A percentile compares a stretch with the other conserved stretches of the same genome.
phyloP scores from a whole-genome alignment of 495 filamentous ascomycete species.

The Lichina pygmaea region DNA sequence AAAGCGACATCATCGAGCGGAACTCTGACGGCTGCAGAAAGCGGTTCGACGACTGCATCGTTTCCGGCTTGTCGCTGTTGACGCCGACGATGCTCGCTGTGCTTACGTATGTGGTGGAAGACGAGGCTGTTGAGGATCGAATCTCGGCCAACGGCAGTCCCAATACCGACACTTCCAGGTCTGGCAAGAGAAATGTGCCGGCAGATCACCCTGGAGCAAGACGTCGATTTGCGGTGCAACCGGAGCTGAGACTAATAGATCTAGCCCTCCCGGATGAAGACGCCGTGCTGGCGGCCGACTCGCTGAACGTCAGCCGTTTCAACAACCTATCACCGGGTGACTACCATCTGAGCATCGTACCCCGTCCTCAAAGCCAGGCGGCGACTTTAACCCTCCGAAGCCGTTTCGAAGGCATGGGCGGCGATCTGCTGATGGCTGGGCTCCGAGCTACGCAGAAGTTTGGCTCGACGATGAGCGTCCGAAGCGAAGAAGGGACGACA shows the following conservation, averaged over 20 bases:
- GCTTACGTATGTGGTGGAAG: slow-evolving; percentile 60
- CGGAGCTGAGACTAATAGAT: slow-evolving; percentile 77
- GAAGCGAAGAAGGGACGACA: slow-evolving; percentile 36
- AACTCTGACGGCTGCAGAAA: not conserved
- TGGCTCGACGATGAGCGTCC: slow-evolving; percentile 61
- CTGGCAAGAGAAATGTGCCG: too few species aligned
- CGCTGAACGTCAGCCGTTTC: slow-evolving; percentile 55
- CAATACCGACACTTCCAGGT: not conserved
- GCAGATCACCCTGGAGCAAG: too few species aligned
- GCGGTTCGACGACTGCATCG: slow-evolving; percentile 42
- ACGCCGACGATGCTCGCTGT: slow-evolving; percentile 71
- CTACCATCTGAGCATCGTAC: slow-evolving; percentile 70
- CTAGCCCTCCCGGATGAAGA: slow-evolving; percentile 45
- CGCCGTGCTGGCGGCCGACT: slow-evolving; percentile 51
- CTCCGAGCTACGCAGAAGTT: slow-evolving; percentile 66
- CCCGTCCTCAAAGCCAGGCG: slow-evolving; percentile 25
- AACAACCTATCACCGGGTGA: slow-evolving; percentile 70
- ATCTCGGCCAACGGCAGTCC: not conserved
- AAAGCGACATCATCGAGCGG: not conserved
- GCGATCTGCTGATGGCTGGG: slow-evolving; percentile 50
- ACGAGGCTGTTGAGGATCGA: slow-evolving; percentile 12
- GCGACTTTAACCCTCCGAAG: slow-evolving; percentile 8
- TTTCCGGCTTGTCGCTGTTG: slow-evolving; percentile 93
- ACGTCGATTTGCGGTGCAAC: slow-evolving; percentile 48
- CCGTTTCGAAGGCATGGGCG: slow-evolving; percentile 25